Evolutionary conservation across 352 stramenopile genomes (phyloP), one percentile per base, ranked within the genome.

Genomic region (Paralagenidium karlingii): DNA sequence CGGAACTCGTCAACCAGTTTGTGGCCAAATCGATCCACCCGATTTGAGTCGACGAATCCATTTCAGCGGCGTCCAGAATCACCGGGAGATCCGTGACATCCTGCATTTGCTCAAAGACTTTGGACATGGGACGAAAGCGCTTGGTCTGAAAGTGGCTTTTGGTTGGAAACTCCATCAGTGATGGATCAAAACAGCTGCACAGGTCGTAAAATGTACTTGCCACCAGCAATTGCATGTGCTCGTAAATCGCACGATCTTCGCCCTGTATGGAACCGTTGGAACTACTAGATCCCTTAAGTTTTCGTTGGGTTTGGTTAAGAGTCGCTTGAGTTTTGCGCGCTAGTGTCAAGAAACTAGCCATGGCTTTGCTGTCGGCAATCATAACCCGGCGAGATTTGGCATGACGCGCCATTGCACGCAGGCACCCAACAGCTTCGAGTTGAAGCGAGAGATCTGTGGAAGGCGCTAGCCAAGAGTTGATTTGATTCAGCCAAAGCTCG

Each of bases 21-120:
- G 74, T 87, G 21, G 88, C 38, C 20, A 91, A 84, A 36, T 91
- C 78, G 20, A 82, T 61, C 78, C 78, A 91, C 0, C 78, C 78
- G 32, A 83, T 70, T 43, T 88, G 63, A 9, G 66, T 84, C 28
- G 42, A 76, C 16, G 65, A 51, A 29, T 91, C 75, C 45, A 82
- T 84, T 27, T 91, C 78, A 34, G 81, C 75, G 24, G 70, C 75
- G 8, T 70, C 75, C 10, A 81, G 43, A n/a, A n/a, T n/a, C 3
- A 88, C 61, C 3, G 75, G 75, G 13, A 88, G 51, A 40, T 82
- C 75, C 19, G 59, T 80, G 25, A 88, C 34, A 40, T 88, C 75
- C 25, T 56, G 53, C 12, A 65, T 39, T 2, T 44, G 52, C 6
- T 48, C 55, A 46, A 88, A 85, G 9, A 80, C 68, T 18, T 48